These are phyloP conservation scores for Athelia sp. DNA, from an alignment of 1,284 basidiomycete genomes.

Conservation along the genomic window DNA sequence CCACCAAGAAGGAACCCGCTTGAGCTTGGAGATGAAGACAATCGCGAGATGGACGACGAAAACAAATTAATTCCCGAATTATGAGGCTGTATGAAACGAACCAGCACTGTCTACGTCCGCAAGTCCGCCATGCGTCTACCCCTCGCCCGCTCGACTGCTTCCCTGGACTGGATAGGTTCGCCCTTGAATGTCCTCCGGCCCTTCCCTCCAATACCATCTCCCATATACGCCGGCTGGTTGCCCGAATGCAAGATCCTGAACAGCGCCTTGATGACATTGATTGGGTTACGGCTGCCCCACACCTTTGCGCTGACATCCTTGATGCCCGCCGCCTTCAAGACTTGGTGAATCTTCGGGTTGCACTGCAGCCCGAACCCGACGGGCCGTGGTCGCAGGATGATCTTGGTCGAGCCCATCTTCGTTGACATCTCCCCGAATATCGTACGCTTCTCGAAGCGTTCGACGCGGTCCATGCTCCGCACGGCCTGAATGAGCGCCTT, in stretches of 20 bases:
- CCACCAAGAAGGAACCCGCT: no score
- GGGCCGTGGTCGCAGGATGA: constrained; percentile 85
- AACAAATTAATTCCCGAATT: no score
- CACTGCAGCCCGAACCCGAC: constrained; percentile 92
- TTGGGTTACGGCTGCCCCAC: constrained; percentile 84
- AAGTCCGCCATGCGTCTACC: constrained; percentile 35
- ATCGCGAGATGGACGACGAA: no score
- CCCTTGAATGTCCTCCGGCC: constrained; percentile 38
- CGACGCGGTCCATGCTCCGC: constrained; percentile 85
- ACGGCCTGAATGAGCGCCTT: constrained; percentile 75
- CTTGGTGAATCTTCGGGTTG: constrained; percentile 84
- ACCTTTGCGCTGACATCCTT: constrained; percentile 93
- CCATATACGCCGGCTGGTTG: constrained; percentile 36
- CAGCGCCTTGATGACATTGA: constrained; percentile 51
- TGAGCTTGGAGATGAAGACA: no score
- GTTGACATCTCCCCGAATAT: constrained; percentile 83
- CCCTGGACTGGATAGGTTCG: constrained; percentile 34
- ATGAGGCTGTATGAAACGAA: no score
- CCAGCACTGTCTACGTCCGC: constrained; percentile 18
- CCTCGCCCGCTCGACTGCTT: constrained; percentile 38
- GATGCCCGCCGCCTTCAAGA: constrained; percentile 91
- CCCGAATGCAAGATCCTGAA: constrained; percentile 43
- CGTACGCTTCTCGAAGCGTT: constrained; percentile 86
- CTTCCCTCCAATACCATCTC: constrained; percentile 39
- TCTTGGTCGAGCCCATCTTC: constrained; percentile 84